Conservation (phyloP, 805 yeast species). For the Brettanomyces sp. region DNA sequence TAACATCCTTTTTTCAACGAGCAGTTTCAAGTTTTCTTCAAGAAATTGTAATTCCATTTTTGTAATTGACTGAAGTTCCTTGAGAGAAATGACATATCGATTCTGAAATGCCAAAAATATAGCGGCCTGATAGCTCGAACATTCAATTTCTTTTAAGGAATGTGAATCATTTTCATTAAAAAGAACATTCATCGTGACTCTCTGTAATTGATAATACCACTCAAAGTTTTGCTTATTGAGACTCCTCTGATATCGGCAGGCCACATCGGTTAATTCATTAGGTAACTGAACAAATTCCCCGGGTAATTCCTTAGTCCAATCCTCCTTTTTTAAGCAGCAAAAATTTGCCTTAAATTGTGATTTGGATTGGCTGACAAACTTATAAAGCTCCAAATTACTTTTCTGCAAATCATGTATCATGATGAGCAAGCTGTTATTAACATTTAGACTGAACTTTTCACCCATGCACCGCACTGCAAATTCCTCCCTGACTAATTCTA, state of each 20-base stretch:
- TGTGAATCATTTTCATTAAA: slow-evolving; percentile 21
- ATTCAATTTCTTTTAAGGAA: slow-evolving; percentile 13
- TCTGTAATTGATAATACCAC: slow-evolving; percentile 37
- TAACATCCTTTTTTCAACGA: background rate
- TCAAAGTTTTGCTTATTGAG: slow-evolving; percentile 17
- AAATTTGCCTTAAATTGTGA: background rate
- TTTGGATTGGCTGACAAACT: background rate
- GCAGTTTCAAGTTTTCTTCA: background rate
- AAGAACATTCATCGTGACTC: slow-evolving; percentile 24
- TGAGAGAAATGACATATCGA: slow-evolving; percentile 11
- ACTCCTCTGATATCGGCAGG: slow-evolving; percentile 8
- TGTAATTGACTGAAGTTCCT: slow-evolving; percentile 19
- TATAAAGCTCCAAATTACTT: background rate
- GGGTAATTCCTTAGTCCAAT: slow-evolving; percentile 17
- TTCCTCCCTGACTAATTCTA: background rate
- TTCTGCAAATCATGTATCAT: background rate
- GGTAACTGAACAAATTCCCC: slow-evolving; percentile 12
- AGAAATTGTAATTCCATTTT: slow-evolving; percentile 18
- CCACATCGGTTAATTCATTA: slow-evolving; percentile 2
- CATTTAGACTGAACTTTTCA: background rate
- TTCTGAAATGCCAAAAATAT: slow-evolving; percentile 31
- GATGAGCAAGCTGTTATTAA: background rate
- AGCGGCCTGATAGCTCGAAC: slow-evolving; percentile 36
- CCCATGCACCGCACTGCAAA: background rate
- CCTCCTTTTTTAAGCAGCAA: slow-evolving; percentile 6